Evolutionary conservation across 148 eudicot genomes (phyloP), one percentile per base, ranked within the genome.

Genomic region (Rhododendron williamsianum): DNA sequence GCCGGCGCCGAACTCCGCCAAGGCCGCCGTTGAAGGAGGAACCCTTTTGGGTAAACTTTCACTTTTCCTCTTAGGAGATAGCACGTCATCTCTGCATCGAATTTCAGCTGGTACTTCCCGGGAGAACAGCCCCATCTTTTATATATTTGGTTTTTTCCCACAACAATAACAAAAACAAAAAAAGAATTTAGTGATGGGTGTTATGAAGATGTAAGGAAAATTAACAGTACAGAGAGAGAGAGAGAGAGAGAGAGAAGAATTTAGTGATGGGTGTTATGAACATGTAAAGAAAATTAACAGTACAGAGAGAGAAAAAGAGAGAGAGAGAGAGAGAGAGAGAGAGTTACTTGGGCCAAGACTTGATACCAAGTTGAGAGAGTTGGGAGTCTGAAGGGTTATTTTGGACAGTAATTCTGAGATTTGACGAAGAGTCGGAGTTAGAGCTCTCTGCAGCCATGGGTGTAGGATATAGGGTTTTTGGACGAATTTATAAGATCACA

Each of bases 331-430:
- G 76, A 65, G 52, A 76, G 56, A 36, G 85, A 76, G 18, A 82
- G 65, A 83, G 90, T 89, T 90, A 91, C 93, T 91, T 91, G 87
- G 92, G 92, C 93, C 93, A 91, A 74, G 89, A 90, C 54, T 86
- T 90, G 85, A 91, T 89, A 76, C 93, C 93, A 27, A 91, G 67
- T 79, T 90, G 87, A 63, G 90, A 86, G 30, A 91, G 87, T 83
- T 83, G 86, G 46, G 91, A 90, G 48, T 89, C 88, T 3, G 93
- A 79, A 48, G 90, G 90, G 76, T 86, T 88, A 33, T 78, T 87
- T 84, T 91, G 92, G 63, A 91, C 92, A 38, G 85, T 83, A 76
- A 90, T 90, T 80, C 83, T 83, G 30, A 88, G 77, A 73, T 81
- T 88, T 82, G 88, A 69, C 10, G 88, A 83, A 46, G 88, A 79